Evolutionary conservation across 306 rosid genomes (phyloP).

Genomic region (Pterocarpus santalinus): DNA sequence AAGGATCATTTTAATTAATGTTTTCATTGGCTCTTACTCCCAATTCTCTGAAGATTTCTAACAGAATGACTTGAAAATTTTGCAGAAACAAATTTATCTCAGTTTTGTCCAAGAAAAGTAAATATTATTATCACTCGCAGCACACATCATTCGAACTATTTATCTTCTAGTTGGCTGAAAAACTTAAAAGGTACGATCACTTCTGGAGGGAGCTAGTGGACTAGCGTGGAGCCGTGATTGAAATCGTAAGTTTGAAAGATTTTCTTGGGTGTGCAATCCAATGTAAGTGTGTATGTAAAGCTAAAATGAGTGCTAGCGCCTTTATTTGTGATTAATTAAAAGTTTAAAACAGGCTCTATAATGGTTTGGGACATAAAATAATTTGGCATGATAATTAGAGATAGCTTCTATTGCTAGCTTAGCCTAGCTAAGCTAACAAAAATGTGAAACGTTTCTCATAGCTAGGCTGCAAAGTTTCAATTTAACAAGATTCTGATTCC

Average conservation of each 20-base stretch:
- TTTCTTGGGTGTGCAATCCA: slow-evolving; percentile 25
- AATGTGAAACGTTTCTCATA: slow-evolving; percentile 30
- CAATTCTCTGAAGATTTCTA: slow-evolving; percentile 1
- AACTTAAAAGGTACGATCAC: no score
- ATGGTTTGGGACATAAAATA: slow-evolving; percentile 19
- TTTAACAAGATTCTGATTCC: slow-evolving; percentile 48
- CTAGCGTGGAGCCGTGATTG: no score
- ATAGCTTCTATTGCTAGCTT: slow-evolving; percentile 30
- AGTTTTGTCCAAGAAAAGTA: background rate
- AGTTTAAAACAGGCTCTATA: slow-evolving; percentile 4
- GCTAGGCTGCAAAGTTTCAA: slow-evolving; percentile 41
- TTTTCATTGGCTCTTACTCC: no score
- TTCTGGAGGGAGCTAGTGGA: no score
- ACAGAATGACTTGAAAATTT: background rate
- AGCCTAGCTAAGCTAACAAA: slow-evolving; percentile 39
- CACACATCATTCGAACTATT: no score
- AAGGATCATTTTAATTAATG: background rate
- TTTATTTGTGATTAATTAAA: slow-evolving; percentile 25
- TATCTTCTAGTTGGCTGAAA: no score
- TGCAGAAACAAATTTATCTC: background rate
- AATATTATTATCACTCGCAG: no score
- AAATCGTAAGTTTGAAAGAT: background rate
- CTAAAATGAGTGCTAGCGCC: background rate
- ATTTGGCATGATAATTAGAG: slow-evolving; percentile 18
- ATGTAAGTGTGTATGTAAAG: background rate